Conservation (phyloP, 2,329 filamentous ascomycete genomes). For the Xylaria polymorpha region DNA sequence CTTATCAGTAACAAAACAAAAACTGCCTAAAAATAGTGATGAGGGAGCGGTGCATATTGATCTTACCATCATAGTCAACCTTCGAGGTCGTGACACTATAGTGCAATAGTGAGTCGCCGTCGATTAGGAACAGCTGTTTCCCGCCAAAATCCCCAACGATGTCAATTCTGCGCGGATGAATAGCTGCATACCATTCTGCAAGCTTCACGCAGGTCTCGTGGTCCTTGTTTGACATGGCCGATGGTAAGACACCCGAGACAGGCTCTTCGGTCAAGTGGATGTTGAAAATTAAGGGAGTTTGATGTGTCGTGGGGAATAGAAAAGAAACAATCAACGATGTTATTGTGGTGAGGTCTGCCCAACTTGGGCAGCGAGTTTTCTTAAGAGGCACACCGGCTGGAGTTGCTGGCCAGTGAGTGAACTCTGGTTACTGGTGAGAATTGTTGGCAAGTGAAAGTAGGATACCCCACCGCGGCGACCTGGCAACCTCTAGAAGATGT, state of each 20-base stretch:
- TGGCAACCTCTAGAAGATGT: no score
- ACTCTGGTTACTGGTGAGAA: no score
- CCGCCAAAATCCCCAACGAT: conserved; percentile 82
- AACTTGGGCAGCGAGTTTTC: not conserved
- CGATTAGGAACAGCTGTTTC: conserved; percentile 76
- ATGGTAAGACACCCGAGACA: not conserved
- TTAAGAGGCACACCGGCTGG: not conserved
- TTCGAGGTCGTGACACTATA: conserved; percentile 70
- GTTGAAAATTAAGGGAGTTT: not conserved
- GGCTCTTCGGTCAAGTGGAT: not conserved
- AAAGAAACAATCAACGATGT: not conserved
- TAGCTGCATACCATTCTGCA: conserved; percentile 35
- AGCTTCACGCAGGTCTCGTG: conserved; percentile 10
- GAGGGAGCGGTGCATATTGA: not conserved
- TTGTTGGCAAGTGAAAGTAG: no score
- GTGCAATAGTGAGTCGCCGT: conserved; percentile 77
- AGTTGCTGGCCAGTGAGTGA: not conserved
- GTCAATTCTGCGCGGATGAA: conserved; percentile 61
- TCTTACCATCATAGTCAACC: conserved; percentile 70
- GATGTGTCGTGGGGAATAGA: not conserved
- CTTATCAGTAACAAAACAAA: conserved; percentile 9
- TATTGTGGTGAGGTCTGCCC: not conserved
- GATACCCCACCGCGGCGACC: no score
- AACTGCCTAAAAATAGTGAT: not conserved
- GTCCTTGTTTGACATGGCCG: conserved; percentile 14